phyloP scores from a whole-genome alignment of 441 rosid genomes.

The Francoa sonchifolia region DNA sequence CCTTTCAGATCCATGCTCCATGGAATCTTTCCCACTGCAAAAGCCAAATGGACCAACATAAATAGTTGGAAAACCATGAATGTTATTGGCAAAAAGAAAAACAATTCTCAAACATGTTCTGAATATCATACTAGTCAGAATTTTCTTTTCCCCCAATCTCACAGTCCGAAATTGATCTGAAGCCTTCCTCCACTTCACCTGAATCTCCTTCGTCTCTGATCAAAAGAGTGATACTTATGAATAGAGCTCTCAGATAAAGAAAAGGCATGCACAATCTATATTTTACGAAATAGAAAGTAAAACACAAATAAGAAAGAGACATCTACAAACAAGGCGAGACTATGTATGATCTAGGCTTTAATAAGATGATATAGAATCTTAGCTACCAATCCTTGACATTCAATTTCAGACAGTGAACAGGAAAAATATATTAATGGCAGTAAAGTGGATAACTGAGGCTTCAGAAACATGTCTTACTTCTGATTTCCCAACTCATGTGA shows the following conservation, averaged over 20 bases:
- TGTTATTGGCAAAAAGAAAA: neutral
- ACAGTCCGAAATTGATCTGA: constrained; percentile 12
- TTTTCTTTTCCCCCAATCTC: constrained; percentile 13
- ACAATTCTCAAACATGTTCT: neutral
- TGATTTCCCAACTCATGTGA: constrained; percentile 42
- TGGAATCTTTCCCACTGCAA: constrained; percentile 29
- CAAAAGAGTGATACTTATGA: constrained; percentile 5
- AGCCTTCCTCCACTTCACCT: constrained; percentile 16
- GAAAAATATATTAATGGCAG: constrained; percentile 4
- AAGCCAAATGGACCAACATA: constrained; percentile 15
- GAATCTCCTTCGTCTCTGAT: constrained; percentile 15
- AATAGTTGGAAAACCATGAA: constrained; percentile 5
- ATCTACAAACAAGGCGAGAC: constrained; percentile 5
- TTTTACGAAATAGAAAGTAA: no score
- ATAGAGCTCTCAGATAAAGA: neutral
- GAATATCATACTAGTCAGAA: constrained; percentile 15
- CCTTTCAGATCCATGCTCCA: constrained; percentile 28
- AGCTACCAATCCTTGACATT: constrained; percentile 3
- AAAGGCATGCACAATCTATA: neutral
- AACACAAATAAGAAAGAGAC: neutral
- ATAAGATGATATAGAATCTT: constrained; percentile 1
- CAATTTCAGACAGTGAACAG: constrained; percentile 1
- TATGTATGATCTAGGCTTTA: neutral
- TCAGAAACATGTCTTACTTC: constrained; percentile 28
- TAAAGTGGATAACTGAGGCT: constrained; percentile 3